Base-by-base conservation (phyloP, 202 grass and related monocot species). In the Brachypodium distachyon region DNA sequence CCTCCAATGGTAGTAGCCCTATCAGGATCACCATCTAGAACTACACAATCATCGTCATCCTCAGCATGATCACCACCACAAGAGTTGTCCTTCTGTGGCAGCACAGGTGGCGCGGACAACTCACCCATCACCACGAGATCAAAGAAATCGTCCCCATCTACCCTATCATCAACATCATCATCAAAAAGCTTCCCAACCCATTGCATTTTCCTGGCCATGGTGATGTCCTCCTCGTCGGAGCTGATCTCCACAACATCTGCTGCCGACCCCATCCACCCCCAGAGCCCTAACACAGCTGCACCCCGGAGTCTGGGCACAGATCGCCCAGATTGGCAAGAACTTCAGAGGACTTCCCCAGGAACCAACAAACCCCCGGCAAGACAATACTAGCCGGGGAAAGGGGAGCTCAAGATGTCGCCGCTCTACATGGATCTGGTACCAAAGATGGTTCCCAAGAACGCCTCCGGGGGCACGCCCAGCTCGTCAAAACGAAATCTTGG, bases 141-240 rank as follows among this genome's bases (percentile, higher is more conserved):
- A 64, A 87, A 88, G 3, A 74, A 74, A 31, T 81, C 89, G 23
- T 87, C 89, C 38, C 1, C 25, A 26, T 26, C 29, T 50, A 2
- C 49, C n/a, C 19, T 40, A 14, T 36, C 60, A 53, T 69, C 88
- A 33, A 16, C 56, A 31, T 39, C 83, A 17, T 46, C 33, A 70
- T 63, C 28, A 5, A 87, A 61, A 58, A 90, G 39, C 22, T 65
- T 77, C 2, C 66, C 57, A 31, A 73, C 9, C 92, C 81, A 93
- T 3, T 84, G 23, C 48, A 22, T 1, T 19, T 51, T 74, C 21
- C 14, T 62, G 11, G 16, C 26, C 42, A 69, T 19, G 31, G 51
- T 31, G 38, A 47, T 3, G 32, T 92, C 87, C 18, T 99, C 96
- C 41, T 99, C 96, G n/a, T 95, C 96, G n/a, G 96, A 99, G 85